Percentiles rank a stretch among this genome's conserved stretches.
Conservation (phyloP, 2,329 filamentous ascomycete species). For the Ophiosphaerella korrae region DNA sequence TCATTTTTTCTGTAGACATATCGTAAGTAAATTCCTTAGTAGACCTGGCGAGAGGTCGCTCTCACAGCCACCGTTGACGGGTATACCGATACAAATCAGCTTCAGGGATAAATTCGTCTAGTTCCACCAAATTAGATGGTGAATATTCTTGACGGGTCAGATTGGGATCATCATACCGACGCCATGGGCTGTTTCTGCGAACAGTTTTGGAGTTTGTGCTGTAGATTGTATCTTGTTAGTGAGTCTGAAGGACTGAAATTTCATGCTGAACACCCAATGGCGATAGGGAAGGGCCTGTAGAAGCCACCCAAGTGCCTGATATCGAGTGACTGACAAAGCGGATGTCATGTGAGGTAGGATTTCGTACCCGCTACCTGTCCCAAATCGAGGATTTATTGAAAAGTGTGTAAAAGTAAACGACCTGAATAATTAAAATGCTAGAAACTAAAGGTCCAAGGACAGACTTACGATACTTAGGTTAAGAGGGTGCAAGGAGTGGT, state of each 20-base stretch:
- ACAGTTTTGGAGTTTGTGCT: constrained; percentile 7
- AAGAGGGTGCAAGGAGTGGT: no score
- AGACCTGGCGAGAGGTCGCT: constrained; percentile 1
- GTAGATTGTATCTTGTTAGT: constrained; percentile 4
- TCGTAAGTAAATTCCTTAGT: constrained; percentile 3
- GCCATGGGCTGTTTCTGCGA: constrained; percentile 13
- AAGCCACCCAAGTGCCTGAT: not conserved
- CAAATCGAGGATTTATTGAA: not conserved
- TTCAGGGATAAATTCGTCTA: constrained; percentile 17
- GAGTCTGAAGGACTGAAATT: constrained; percentile 4
- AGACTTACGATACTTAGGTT: no score
- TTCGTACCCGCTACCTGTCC: constrained; percentile 3
- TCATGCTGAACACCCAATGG: constrained; percentile 3
- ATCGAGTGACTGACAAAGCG: constrained; percentile 3
- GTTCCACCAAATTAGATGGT: constrained; percentile 5
- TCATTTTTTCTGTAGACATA: constrained; percentile 31
- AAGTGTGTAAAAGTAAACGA: not conserved
- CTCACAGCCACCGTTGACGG: constrained; percentile 31
- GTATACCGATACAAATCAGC: constrained; percentile 30
- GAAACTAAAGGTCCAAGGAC: no score
- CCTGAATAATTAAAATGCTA: not conserved
- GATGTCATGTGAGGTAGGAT: not conserved
- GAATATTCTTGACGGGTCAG: not conserved
- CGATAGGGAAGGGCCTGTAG: not conserved
- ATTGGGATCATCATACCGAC: constrained; percentile 4